phyloP scores from a whole-genome alignment of 1,284 basidiomycete species.

The Cryptococcus amylolentus region DNA sequence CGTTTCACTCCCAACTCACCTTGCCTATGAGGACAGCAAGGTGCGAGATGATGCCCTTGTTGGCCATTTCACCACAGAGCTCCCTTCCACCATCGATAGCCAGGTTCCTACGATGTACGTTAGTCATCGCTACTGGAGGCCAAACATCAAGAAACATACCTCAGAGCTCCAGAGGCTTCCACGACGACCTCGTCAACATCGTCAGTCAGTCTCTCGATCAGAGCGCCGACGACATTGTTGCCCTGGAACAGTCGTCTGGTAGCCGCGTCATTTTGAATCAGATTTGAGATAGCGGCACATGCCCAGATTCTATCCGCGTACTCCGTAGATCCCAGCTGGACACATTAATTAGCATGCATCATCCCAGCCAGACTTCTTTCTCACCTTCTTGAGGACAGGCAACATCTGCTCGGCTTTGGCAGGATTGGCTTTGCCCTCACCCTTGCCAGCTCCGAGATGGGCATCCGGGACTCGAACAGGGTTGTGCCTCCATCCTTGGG shows the following conservation, averaged over 20 bases:
- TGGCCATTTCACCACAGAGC: conserved; percentile 93
- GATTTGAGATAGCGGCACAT: conserved; percentile 82
- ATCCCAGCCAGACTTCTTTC: too few species aligned
- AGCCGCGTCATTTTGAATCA: conserved; percentile 83
- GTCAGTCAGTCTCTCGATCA: conserved; percentile 80
- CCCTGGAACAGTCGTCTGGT: conserved; percentile 82
- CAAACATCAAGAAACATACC: conserved; percentile 52
- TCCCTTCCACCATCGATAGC: conserved; percentile 92
- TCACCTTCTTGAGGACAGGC: conserved; percentile 80
- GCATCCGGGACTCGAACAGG: conserved; percentile 86
- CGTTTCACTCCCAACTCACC: conserved; percentile 14
- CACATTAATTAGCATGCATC: neutral
- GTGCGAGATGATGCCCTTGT: conserved; percentile 79
- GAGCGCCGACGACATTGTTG: conserved; percentile 79
- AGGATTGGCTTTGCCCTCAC: conserved; percentile 35
- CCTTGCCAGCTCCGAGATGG: conserved; percentile 69
- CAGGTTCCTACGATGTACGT: conserved; percentile 64
- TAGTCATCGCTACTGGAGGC: neutral
- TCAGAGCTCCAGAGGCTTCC: conserved; percentile 76
- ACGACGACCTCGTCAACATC: conserved; percentile 78
- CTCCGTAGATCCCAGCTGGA: conserved; percentile 57
- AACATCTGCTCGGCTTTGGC: conserved; percentile 73
- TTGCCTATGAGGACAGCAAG: conserved; percentile 41
- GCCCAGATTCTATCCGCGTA: conserved; percentile 82
- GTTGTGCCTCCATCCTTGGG: conserved; percentile 72